phyloP scores from a whole-genome alignment of 2,329 filamentous ascomycete species.

The Neurospora sp. region DNA sequence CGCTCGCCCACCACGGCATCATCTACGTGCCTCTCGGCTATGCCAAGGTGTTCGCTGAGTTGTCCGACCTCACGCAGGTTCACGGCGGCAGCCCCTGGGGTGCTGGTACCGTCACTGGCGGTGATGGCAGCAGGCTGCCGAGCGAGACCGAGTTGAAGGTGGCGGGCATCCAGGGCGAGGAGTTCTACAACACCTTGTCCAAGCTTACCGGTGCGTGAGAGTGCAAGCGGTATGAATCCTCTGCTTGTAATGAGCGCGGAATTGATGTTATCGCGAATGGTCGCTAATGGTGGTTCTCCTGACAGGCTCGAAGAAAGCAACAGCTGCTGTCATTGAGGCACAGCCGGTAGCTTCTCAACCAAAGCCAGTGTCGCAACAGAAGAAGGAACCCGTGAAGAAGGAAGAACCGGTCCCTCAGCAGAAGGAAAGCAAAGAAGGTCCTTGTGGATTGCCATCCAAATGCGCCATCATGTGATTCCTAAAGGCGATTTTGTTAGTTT shows the following conservation, averaged over 20 bases:
- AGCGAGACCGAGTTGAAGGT: constrained; percentile 64
- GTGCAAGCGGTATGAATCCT: not conserved
- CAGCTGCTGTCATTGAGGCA: not conserved
- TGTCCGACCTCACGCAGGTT: constrained; percentile 66
- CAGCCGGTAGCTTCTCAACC: not conserved
- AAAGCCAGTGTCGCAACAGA: not conserved
- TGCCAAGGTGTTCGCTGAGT: constrained; percentile 61
- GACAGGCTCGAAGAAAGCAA: constrained; percentile 1
- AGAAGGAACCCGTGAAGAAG: constrained; percentile 1
- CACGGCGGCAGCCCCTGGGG: constrained; percentile 89
- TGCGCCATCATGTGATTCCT: constrained; percentile 48
- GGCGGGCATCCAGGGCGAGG: constrained; percentile 70
- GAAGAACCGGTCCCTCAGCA: constrained; percentile 17
- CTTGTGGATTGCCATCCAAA: constrained; percentile 69
- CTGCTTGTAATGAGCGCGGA: not conserved
- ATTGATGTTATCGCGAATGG: not conserved
- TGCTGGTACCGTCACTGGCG: constrained; percentile 75
- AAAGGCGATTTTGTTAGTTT: not conserved
- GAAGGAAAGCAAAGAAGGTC: constrained; percentile 54
- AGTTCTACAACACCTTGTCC: constrained; percentile 67
- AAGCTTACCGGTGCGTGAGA: constrained; percentile 61
- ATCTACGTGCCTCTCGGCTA: constrained; percentile 95
- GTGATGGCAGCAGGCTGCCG: constrained; percentile 79
- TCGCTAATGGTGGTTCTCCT: constrained; percentile 14
- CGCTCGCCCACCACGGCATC: constrained; percentile 85